These are phyloP conservation scores for Boletus bicolor DNA, from an alignment of 768 basidiomycete genomes.

Conservation along the genomic window DNA sequence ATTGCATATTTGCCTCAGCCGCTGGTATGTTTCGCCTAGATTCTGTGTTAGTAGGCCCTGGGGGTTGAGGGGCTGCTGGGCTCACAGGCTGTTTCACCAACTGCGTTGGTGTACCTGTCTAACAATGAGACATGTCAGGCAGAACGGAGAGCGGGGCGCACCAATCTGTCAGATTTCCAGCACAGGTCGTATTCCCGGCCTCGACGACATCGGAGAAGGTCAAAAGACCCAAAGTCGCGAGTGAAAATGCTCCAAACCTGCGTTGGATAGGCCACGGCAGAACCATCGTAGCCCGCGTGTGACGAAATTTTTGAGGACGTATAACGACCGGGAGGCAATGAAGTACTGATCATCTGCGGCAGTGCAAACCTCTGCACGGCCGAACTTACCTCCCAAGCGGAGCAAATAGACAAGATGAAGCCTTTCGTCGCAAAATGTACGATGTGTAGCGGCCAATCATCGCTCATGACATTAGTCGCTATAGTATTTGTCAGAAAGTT, in stretches of 20 bases:
- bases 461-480: no score
- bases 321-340: not conserved
- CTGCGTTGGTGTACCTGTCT: conserved; percentile 22
- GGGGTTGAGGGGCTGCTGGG: not conserved
- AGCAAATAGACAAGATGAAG: not conserved
- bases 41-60: not conserved
- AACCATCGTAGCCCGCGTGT: not conserved
- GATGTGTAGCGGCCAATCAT: not conserved
- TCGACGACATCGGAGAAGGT: not conserved
- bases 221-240: not conserved
- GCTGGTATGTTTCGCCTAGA: conserved; percentile 25
- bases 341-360: not conserved
- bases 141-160: not conserved
- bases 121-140: not conserved
- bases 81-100: conserved; percentile 31
- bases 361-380: not conserved
- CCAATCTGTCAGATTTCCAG: conserved; percentile 19
- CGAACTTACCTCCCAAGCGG: not conserved
- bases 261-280: not conserved
- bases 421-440: not conserved
- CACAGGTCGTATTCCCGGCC: conserved; percentile 25
- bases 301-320: not conserved
- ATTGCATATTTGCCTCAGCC: conserved; percentile 27
- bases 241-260: not conserved
- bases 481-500: not conserved